Evolutionary conservation across 306 rosid species (phyloP).

Genomic region (Vigna nakashimae): DNA sequence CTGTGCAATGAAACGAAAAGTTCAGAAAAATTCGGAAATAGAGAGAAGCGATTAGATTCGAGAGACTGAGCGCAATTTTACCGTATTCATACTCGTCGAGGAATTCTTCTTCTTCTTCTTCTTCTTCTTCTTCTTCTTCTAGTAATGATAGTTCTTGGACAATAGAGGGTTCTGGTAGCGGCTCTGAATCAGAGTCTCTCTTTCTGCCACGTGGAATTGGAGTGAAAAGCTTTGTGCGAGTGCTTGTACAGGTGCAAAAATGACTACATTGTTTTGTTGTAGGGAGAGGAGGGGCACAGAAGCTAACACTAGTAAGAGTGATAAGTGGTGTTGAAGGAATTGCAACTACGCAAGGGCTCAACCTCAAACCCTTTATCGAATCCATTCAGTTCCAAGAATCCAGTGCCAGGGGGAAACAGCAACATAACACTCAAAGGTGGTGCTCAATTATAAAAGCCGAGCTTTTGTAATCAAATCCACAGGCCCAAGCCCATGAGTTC

Average conservation of each 20-base stretch:
- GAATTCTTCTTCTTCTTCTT: constrained; percentile 21
- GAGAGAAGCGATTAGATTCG: neutral
- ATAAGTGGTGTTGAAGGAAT: constrained; percentile 38
- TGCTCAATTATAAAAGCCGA: neutral
- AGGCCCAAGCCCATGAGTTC: neutral
- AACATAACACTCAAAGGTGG: neutral
- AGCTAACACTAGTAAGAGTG: constrained; percentile 21
- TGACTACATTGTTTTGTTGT: constrained; percentile 36
- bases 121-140: constrained; percentile 49
- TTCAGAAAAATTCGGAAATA: neutral
- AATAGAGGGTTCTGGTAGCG: constrained; percentile 62
- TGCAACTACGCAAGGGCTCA: constrained; percentile 34
- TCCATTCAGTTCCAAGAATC: constrained; percentile 42
- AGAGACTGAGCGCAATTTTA: constrained; percentile 21
- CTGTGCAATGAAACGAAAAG: constrained; percentile 47
- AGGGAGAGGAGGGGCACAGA: constrained; percentile 30
- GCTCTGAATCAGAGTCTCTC: constrained; percentile 61
- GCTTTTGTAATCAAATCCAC: neutral
- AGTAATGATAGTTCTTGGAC: constrained; percentile 57
- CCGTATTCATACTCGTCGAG: constrained; percentile 43
- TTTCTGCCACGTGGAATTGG: constrained; percentile 49
- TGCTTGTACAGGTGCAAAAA: constrained; percentile 37
- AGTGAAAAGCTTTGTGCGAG: constrained; percentile 26
- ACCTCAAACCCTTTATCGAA: constrained; percentile 38
- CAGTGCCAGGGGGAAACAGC: neutral